phyloP scores from a whole-genome alignment of 352 stramenopile species.

The Pythium rhizo-oryzae region DNA sequence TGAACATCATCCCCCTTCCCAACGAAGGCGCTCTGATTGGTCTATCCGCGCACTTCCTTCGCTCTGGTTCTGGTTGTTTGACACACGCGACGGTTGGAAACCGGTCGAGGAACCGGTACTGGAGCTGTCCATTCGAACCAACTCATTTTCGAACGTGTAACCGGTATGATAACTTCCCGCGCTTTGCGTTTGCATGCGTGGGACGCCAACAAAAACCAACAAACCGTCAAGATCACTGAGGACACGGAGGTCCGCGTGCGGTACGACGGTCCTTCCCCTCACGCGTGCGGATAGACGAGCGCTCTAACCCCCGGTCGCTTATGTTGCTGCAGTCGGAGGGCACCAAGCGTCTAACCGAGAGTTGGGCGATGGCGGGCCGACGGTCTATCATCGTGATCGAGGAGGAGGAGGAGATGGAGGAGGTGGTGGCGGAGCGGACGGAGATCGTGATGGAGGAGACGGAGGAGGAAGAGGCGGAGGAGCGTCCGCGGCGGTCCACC shows the following conservation, averaged over 20 bases:
- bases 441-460: conserved; percentile 3
- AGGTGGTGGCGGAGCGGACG: not conserved
- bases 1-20: not conserved
- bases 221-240: conserved; percentile 2
- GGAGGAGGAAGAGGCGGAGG: conserved; percentile 7
- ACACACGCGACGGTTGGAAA: not conserved
- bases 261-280: not conserved
- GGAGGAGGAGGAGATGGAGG: conserved; percentile 11
- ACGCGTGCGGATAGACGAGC: not conserved
- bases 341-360: not conserved
- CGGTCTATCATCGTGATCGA: conserved; percentile 13
- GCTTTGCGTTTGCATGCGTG: conserved; percentile 20
- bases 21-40: conserved; percentile 2
- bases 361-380: not conserved
- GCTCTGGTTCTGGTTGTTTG: not conserved
- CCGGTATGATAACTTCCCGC: conserved; percentile 26
- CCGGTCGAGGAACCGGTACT: conserved; percentile 16
- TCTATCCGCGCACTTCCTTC: not conserved
- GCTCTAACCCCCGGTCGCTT: not conserved
- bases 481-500: conserved; percentile 18
- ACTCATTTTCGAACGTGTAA: conserved; percentile 13
- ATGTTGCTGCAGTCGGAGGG: not conserved
- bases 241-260: too few species aligned
- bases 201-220: conserved; percentile 19
- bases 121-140: not conserved